phyloP scores from a whole-genome alignment of 2,329 filamentous ascomycete species.

The Fusarium sp. region DNA sequence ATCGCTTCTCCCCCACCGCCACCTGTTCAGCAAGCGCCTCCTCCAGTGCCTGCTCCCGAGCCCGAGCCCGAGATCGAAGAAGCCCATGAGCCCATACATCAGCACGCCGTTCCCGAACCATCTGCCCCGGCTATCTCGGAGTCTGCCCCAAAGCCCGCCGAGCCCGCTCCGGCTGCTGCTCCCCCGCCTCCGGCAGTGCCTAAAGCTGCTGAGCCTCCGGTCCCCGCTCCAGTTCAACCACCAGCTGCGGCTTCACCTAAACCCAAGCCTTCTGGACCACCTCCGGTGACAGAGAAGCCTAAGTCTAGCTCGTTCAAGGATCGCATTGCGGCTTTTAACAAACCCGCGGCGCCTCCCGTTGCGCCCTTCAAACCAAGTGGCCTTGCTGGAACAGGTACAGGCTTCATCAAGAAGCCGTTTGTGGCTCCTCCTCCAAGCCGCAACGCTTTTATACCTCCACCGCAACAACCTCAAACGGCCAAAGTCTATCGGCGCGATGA shows the following conservation, averaged over 20 bases:
- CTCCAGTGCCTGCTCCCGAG: conserved; percentile 50
- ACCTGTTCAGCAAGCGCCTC: conserved; percentile 46
- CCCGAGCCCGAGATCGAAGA: conserved; percentile 54
- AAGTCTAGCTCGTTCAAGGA: conserved; percentile 84
- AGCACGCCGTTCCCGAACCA: conserved; percentile 51
- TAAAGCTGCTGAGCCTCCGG: conserved; percentile 52
- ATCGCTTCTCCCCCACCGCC: conserved; percentile 52
- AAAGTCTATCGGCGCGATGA: conserved; percentile 90
- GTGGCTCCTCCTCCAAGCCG: conserved; percentile 94
- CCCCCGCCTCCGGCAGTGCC: conserved; percentile 32
- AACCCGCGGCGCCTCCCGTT: conserved; percentile 82
- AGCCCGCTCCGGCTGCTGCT: conserved; percentile 49
- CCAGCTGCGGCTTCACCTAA: conserved; percentile 46
- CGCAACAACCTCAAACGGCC: conserved; percentile 74
- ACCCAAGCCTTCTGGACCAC: conserved; percentile 65
- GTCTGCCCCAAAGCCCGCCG: conserved; percentile 48
- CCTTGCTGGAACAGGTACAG: conserved; percentile 64
- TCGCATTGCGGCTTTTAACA: conserved; percentile 97
- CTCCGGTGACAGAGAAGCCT: conserved; percentile 80
- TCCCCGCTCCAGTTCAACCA: conserved; percentile 45
- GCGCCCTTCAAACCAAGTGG: conserved; percentile 88
- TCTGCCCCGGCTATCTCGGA: conserved; percentile 48
- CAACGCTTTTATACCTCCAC: conserved; percentile 86
- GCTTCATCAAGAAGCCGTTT: conserved; percentile 96
- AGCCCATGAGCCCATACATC: conserved; percentile 45